A percentile compares a stretch with the other conserved stretches of the same genome.
Evolutionary conservation across 352 stramenopile species (phyloP).

Genomic region (Phytophthora pini): DNA sequence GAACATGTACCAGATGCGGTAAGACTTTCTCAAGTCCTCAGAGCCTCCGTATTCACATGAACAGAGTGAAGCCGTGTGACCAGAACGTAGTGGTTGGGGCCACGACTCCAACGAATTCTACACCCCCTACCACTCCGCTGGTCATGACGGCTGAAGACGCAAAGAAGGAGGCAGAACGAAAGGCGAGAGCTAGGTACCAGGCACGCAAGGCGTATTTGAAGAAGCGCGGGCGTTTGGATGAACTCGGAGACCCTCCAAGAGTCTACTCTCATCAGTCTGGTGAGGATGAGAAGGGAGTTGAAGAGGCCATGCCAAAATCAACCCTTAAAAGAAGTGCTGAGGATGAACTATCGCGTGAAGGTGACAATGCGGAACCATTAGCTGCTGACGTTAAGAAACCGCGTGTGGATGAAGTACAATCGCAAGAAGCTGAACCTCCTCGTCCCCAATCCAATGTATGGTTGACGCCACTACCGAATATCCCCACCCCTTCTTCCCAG

Average conservation of each 20-base stretch:
- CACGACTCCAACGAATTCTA: conserved; percentile 11
- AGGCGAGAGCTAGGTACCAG: conserved; percentile 32
- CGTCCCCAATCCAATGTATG: conserved; percentile 19
- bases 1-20: conserved; percentile 33
- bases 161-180: conserved; percentile 28
- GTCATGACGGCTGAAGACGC: conserved; percentile 21
- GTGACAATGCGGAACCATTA: conserved; percentile 8
- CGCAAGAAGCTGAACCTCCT: conserved; percentile 5
- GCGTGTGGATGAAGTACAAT: conserved; percentile 13
- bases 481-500: background rate
- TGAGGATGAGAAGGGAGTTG: background rate
- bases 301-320: background rate
- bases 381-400: conserved; percentile 19
- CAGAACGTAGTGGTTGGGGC: conserved; percentile 11
- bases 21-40: conserved; percentile 40
- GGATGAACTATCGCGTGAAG: background rate
- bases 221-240: conserved; percentile 31
- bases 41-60: conserved; percentile 41
- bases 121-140: background rate
- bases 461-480: conserved; percentile 10
- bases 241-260: conserved; percentile 20
- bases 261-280: background rate
- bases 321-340: conserved; percentile 18
- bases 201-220: conserved; percentile 40
- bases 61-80: conserved; percentile 35